Evolutionary conservation across 225 moss, liverwort and hornwort genomes (phyloP).

Genomic region (Climacium dendroides): DNA sequence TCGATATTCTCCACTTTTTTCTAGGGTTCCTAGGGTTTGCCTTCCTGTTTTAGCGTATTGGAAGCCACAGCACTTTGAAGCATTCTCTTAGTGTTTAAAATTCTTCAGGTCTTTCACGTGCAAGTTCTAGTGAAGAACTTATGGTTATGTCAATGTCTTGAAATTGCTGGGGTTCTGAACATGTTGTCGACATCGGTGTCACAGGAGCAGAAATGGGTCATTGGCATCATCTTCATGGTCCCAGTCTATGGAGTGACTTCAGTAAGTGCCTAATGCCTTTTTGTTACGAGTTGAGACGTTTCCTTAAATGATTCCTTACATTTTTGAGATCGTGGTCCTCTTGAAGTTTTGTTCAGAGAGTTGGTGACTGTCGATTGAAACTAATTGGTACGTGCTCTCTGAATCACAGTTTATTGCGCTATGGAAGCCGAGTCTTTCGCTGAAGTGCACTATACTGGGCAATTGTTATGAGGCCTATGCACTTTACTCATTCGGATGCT

Average conservation of each 20-base stretch:
- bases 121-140: neutral
- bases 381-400: neutral
- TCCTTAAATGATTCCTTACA: neutral
- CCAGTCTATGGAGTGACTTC: constrained; percentile 60
- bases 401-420: constrained; percentile 75
- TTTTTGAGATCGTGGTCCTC: neutral
- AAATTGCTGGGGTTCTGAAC: neutral
- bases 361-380: neutral
- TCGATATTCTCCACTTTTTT: neutral
- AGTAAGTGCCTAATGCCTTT: constrained; percentile 14
- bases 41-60: neutral
- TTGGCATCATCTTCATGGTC: constrained; percentile 66
- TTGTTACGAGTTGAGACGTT: neutral
- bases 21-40: neutral
- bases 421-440: constrained; percentile 55
- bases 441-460: constrained; percentile 84
- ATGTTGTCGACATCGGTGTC: neutral
- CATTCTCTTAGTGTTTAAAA: neutral
- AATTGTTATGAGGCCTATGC: constrained; percentile 98
- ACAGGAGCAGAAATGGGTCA: constrained; percentile 69
- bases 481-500: constrained; percentile 93
- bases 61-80: neutral
- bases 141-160: neutral
- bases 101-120: neutral
- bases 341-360: neutral